Conservation (phyloP, 2,329 filamentous ascomycete genomes). For the Colletotrichum tamarilloi region DNA sequence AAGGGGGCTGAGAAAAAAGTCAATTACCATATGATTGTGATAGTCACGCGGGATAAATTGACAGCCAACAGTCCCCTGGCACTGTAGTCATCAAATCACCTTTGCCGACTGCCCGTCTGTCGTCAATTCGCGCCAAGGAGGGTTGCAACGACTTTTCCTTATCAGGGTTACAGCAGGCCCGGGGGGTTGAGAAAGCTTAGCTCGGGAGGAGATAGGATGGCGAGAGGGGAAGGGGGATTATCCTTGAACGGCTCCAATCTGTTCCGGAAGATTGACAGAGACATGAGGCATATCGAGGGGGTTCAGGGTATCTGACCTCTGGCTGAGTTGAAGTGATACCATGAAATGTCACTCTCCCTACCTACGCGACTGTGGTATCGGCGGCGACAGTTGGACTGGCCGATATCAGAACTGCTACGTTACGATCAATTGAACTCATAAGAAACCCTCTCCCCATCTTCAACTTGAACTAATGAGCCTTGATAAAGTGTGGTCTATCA, state of each 20-base stretch:
- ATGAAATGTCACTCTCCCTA: background rate
- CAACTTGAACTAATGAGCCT: background rate
- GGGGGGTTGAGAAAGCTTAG: constrained; percentile 4
- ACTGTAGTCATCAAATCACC: background rate
- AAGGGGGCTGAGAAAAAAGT: background rate
- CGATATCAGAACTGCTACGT: background rate
- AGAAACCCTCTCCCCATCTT: background rate
- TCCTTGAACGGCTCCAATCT: background rate
- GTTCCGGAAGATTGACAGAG: background rate
- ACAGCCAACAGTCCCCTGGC: background rate
- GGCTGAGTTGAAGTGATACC: no score
- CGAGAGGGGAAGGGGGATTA: background rate
- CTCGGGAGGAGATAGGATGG: background rate
- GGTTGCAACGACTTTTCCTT: background rate
- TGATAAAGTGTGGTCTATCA: background rate
- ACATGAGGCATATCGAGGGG: background rate
- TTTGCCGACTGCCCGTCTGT: background rate
- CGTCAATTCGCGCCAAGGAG: background rate
- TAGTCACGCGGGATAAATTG: background rate
- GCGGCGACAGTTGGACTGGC: background rate
- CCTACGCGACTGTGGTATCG: background rate
- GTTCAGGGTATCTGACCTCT: no score
- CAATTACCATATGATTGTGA: background rate
- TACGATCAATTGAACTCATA: background rate
- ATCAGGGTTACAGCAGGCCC: background rate